Evolutionary conservation across 2,329 filamentous ascomycete species (phyloP).

Genomic region (Cladophialophora bantiana): DNA sequence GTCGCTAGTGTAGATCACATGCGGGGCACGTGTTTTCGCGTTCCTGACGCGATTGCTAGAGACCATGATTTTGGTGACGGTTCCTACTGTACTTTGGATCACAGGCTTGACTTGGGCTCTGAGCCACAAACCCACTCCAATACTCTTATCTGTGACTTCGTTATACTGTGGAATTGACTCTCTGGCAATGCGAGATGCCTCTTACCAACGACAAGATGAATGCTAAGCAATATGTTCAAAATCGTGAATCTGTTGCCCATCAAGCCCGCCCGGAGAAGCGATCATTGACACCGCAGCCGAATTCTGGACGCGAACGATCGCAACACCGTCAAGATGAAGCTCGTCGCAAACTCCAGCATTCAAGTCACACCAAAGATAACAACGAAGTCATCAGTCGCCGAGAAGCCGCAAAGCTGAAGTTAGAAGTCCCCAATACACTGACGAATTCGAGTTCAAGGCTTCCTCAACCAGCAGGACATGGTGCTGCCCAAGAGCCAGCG

Average conservation of each 20-base stretch:
- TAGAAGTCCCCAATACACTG: slow-evolving; percentile 30
- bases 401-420: slow-evolving; percentile 26
- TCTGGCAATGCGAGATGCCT: slow-evolving; percentile 25
- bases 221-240: slow-evolving; percentile 27
- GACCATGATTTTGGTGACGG: not conserved
- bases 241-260: slow-evolving; percentile 13
- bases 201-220: slow-evolving; percentile 17
- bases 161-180: not conserved
- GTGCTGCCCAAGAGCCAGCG: slow-evolving; percentile 2
- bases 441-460: slow-evolving; percentile 15
- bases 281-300: slow-evolving; percentile 33
- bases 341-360: slow-evolving; percentile 9
- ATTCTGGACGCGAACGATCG: slow-evolving; percentile 21
- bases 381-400: slow-evolving; percentile 1
- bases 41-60: slow-evolving; percentile 3
- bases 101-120: no score
- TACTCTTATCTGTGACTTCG: not conserved
- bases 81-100: not conserved
- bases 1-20: not conserved
- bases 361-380: slow-evolving; percentile 13
- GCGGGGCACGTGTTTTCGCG: slow-evolving; percentile 27
- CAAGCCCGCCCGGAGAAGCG: slow-evolving; percentile 13
- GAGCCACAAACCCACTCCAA: not conserved
- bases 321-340: slow-evolving; percentile 22
- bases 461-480: not conserved